These are phyloP conservation scores for Umbellularia californica DNA, from an alignment of 164 flowering plant genomes.

Conservation along the genomic window DNA sequence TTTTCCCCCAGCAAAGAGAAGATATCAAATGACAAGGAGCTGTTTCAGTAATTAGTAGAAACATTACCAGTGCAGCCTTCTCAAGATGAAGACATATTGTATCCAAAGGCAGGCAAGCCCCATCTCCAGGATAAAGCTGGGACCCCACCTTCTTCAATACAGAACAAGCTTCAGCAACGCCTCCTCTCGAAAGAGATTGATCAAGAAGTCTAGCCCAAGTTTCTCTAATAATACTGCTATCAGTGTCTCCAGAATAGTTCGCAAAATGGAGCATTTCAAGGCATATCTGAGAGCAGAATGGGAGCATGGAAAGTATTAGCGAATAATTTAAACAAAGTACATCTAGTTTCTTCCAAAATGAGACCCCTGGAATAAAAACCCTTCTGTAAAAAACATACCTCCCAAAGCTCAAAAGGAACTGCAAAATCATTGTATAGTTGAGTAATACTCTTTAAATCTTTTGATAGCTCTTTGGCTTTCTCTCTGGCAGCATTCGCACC, in stretches of 20 bases:
- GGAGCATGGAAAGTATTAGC: not conserved
- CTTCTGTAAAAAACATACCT: constrained; percentile 40
- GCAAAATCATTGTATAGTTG: constrained; percentile 95
- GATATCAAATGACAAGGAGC: no score
- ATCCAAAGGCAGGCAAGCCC: constrained; percentile 77
- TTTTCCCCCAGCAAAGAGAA: no score
- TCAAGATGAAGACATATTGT: constrained; percentile 91
- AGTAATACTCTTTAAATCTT: constrained; percentile 86
- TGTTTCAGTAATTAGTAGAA: not conserved
- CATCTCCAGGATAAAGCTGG: constrained; percentile 86
- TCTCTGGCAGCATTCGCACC: constrained; percentile 44
- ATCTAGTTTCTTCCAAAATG: not conserved
- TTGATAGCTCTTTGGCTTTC: constrained; percentile 79
- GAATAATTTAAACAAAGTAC: not conserved
- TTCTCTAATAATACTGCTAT: constrained; percentile 80
- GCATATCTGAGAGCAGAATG: constrained; percentile 54
- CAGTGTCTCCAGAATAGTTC: constrained; percentile 85
- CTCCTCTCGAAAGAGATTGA: constrained; percentile 88
- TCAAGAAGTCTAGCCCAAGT: constrained; percentile 97
- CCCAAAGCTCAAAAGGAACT: constrained; percentile 98
- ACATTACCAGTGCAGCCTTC: constrained; percentile 85
- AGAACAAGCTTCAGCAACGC: constrained; percentile 92
- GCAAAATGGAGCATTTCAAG: constrained; percentile 95
- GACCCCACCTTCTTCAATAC: constrained; percentile 89
- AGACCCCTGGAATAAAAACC: not conserved